Conservation (phyloP, 176 grass and related monocot species). For the Leersia perrieri region DNA sequence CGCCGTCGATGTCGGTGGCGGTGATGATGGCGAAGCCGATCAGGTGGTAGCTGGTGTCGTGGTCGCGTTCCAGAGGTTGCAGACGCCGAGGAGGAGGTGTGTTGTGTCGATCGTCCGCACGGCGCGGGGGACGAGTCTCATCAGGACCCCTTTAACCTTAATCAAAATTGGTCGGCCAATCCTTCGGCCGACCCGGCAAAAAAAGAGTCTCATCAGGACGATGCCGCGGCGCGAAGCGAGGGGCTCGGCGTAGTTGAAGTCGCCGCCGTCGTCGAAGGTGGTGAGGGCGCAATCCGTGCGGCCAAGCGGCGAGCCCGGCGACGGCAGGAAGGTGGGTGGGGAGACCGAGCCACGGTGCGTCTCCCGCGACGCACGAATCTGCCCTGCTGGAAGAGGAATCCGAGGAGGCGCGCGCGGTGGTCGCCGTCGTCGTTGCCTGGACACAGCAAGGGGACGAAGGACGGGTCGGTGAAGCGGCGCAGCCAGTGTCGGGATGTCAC, state of each 20-base stretch:
- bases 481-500: background rate
- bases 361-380: background rate
- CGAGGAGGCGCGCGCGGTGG: background rate
- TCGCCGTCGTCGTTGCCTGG: background rate
- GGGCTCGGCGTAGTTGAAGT: background rate
- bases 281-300: background rate
- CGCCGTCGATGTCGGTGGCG: background rate
- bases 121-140: background rate
- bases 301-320: background rate
- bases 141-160: too few relatives aligned
- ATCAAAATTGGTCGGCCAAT: too few relatives aligned
- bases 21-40: background rate
- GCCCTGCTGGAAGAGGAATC: background rate
- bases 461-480: background rate
- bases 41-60: background rate
- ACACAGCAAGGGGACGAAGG: background rate
- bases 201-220: too few relatives aligned
- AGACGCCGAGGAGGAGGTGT: background rate
- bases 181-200: too few relatives aligned
- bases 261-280: background rate
- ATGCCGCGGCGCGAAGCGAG: background rate
- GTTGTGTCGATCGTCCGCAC: background rate
- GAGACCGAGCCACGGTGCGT: background rate
- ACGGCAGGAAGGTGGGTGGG: background rate
- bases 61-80: background rate